phyloP scores from a whole-genome alignment of 441 rosid genomes.

The Adansonia gregorii region DNA sequence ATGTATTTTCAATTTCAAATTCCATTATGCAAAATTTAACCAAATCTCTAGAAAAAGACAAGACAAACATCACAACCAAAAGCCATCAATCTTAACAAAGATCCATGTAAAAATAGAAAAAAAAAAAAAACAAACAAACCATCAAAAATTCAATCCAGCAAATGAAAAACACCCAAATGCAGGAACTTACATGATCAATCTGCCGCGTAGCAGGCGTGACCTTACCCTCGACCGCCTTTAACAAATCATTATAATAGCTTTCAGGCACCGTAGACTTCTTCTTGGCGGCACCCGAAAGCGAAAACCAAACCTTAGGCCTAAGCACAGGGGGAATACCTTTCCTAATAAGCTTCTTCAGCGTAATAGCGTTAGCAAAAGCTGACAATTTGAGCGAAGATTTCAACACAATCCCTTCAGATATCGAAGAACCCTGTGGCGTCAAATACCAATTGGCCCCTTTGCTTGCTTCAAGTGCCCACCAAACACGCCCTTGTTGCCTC shows the following conservation, averaged over 20 bases:
- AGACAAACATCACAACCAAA: background rate
- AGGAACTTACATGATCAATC: constrained; percentile 24
- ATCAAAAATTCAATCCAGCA: constrained; percentile 1
- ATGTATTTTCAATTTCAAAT: background rate
- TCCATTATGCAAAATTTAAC: background rate
- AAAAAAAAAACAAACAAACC: background rate
- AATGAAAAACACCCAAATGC: constrained; percentile 18
- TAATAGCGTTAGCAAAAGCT: constrained; percentile 73
- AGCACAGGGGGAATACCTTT: constrained; percentile 97
- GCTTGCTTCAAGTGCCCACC: constrained; percentile 99
- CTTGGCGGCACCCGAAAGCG: constrained; percentile 97
- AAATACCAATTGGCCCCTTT: constrained; percentile 99
- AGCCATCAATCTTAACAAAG: background rate
- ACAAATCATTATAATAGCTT: constrained; percentile 86
- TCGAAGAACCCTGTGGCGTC: constrained; percentile 67
- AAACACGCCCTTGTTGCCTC: constrained; percentile 88
- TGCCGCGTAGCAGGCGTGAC: constrained; percentile 91
- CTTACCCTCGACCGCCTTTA: constrained; percentile 86
- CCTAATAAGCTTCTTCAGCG: constrained; percentile 45
- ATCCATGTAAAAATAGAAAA: background rate
- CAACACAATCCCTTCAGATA: constrained; percentile 69
- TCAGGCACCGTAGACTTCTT: constrained; percentile 98
- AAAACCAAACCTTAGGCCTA: constrained; percentile 97
- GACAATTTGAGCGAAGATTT: constrained; percentile 86
- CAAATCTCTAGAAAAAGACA: background rate